phyloP scores from a whole-genome alignment of 108 stramenopile genomes.

The Heterococcus sp. region DNA sequence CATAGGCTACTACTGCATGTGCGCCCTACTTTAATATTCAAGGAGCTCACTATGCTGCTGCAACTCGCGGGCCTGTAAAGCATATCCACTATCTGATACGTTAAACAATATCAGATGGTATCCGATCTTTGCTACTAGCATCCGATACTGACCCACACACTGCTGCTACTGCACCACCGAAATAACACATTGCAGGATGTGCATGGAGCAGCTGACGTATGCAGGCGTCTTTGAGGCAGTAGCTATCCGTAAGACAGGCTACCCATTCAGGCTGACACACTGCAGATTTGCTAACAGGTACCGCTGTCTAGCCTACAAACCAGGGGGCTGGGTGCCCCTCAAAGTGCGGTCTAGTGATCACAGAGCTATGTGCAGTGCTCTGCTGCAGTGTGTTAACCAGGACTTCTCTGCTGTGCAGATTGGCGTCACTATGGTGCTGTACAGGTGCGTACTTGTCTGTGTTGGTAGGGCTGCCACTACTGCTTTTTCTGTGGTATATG shows the following conservation, averaged over 20 bases:
- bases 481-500: too few species aligned
- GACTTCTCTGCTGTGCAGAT: slow-evolving; percentile 53
- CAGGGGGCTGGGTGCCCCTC: slow-evolving; percentile 19
- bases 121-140: too few species aligned
- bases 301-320: slow-evolving; percentile 44
- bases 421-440: slow-evolving; percentile 62
- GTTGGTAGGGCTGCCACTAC: too few species aligned
- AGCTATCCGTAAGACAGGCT: slow-evolving; percentile 78
- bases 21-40: too few species aligned
- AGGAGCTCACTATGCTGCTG: too few species aligned
- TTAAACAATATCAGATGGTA: too few species aligned
- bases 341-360: slow-evolving; percentile 1
- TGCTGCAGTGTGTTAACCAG: slow-evolving; percentile 45
- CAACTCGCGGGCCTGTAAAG: too few species aligned
- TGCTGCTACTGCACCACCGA: too few species aligned
- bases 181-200: slow-evolving; percentile 50
- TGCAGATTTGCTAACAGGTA: slow-evolving; percentile 57
- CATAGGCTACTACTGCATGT: too few species aligned
- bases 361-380: slow-evolving; percentile 17
- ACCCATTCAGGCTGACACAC: slow-evolving; percentile 34
- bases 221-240: slow-evolving; percentile 94
- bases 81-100: too few species aligned
- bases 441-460: slow-evolving; percentile 13
- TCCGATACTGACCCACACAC: too few species aligned
- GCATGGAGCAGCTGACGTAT: slow-evolving; percentile 59